Evolutionary conservation across 2,329 filamentous ascomycete genomes (phyloP).

Genomic region (Calonectria multiphialidica): DNA sequence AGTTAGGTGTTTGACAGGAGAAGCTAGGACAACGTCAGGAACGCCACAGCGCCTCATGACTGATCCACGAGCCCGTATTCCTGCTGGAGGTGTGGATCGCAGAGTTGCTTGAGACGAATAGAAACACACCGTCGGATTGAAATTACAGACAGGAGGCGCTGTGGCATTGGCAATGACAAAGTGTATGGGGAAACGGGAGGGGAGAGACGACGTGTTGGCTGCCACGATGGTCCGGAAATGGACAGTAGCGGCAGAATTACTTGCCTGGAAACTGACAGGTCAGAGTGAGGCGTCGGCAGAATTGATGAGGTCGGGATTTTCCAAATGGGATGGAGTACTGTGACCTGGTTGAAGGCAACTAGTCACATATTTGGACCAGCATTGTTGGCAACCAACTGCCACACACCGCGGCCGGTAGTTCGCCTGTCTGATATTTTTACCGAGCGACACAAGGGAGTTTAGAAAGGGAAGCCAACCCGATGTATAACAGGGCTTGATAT

Average conservation of each 20-base stretch:
- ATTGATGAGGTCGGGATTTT: background rate
- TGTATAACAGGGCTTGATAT: background rate
- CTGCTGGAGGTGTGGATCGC: background rate
- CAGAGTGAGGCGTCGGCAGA: background rate
- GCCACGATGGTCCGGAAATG: background rate
- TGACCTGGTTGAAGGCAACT: background rate
- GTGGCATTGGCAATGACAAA: background rate
- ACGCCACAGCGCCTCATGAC: background rate
- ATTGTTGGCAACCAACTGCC: background rate
- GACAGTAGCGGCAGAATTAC: background rate
- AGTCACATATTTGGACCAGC: background rate
- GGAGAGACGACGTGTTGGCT: background rate
- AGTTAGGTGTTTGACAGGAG: background rate
- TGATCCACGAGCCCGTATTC: background rate
- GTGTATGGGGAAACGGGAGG: background rate
- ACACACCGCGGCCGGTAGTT: background rate
- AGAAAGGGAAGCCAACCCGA: background rate
- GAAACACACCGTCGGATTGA: background rate
- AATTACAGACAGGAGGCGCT: no score
- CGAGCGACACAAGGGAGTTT: background rate
- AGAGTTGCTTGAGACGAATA: background rate
- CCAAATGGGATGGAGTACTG: background rate
- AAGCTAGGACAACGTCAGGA: background rate
- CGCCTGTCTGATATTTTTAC: slow-evolving; percentile 9
- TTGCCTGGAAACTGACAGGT: background rate